phyloP scores from a whole-genome alignment of 2,329 filamentous ascomycete species.

The Aciculosporium take region DNA sequence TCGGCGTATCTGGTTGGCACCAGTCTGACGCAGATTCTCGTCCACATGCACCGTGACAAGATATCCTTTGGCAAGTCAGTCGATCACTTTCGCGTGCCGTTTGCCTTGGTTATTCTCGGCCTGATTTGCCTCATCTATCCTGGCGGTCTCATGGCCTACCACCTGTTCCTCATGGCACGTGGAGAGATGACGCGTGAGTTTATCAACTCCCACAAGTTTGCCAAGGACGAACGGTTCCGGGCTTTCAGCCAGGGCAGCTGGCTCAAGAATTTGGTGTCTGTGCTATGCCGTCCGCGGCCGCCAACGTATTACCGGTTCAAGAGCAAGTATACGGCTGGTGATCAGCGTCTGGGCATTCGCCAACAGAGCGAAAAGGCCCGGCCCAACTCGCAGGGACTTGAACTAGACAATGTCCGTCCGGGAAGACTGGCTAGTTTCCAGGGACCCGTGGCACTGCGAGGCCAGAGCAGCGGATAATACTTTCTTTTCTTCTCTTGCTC shows the following conservation, averaged over 20 bases:
- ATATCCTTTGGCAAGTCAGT: constrained; percentile 57
- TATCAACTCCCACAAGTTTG: constrained; percentile 89
- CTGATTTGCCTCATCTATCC: constrained; percentile 66
- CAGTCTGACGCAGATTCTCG: constrained; percentile 65
- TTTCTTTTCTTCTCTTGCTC: neutral
- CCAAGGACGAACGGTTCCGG: constrained; percentile 78
- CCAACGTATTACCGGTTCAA: constrained; percentile 89
- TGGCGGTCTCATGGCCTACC: constrained; percentile 69
- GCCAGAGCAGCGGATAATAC: constrained; percentile 12
- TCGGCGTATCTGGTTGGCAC: constrained; percentile 62
- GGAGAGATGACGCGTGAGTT: constrained; percentile 96
- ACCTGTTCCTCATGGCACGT: constrained; percentile 77
- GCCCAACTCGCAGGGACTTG: constrained; percentile 44
- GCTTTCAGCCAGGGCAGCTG: constrained; percentile 72
- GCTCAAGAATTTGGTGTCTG: constrained; percentile 65
- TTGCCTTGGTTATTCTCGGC: constrained; percentile 79
- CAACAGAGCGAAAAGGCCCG: constrained; percentile 22
- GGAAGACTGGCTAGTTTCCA: constrained; percentile 32
- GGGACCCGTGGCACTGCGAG: constrained; percentile 35
- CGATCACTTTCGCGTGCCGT: constrained; percentile 59
- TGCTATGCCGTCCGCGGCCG: constrained; percentile 68
- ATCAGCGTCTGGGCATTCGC: constrained; percentile 61
- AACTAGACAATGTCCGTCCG: constrained; percentile 56
- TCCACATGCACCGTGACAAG: constrained; percentile 50
- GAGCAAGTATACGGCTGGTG: constrained; percentile 57